Evolutionary conservation across 108 stramenopile genomes (phyloP), one percentile per base, ranked within the genome.

Genomic region (Chaetoceros muelleri): DNA sequence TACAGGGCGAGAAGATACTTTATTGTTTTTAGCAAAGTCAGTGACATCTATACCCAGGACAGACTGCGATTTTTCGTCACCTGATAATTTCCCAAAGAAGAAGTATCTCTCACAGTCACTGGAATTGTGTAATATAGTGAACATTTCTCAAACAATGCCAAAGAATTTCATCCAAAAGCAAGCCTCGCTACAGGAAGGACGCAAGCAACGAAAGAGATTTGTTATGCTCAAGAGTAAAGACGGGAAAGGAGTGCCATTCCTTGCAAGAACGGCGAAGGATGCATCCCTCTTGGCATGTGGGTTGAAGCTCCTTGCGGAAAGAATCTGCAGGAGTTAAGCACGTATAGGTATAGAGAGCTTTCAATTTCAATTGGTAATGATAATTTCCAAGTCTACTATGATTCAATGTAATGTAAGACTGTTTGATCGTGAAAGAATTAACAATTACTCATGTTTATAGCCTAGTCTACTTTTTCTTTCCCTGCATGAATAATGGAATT

Each of bases 261-360:
- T 90, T 8, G 84, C 84, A 31, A 72, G 78, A 22, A 69, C 77
- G 22, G 69, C 72, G 50, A 56, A 67, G 8, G 85, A 90, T 59
- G 84, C 88, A 0, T 71, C 75, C 53, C 57, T 90, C 18, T 61
- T 90, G 10, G 69, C 80, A 24, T 82, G 82, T 51, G 88, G 85
- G 20, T 53, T 90, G 45, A 84, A 80, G 34, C 28, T 90, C 17
- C 58, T 90, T 25, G 55, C 86, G 45, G 88, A 90, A 61, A 66
- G 75, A 40, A 40, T 40, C 13, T 40, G 34, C 34, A 40, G 13
- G 8, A 40, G 34, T n/a, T n/a, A n/a, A n/a, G n/a, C n/a, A n/a
- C n/a, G n/a, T n/a, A n/a, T n/a, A n/a, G n/a, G n/a, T n/a, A n/a
- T n/a, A n/a, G n/a, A n/a, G n/a, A n/a, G n/a, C n/a, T n/a, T n/a